These are phyloP conservation scores for Schizothecium vesticola DNA, from an alignment of 495 filamentous ascomycete genomes.

Conservation along the genomic window DNA sequence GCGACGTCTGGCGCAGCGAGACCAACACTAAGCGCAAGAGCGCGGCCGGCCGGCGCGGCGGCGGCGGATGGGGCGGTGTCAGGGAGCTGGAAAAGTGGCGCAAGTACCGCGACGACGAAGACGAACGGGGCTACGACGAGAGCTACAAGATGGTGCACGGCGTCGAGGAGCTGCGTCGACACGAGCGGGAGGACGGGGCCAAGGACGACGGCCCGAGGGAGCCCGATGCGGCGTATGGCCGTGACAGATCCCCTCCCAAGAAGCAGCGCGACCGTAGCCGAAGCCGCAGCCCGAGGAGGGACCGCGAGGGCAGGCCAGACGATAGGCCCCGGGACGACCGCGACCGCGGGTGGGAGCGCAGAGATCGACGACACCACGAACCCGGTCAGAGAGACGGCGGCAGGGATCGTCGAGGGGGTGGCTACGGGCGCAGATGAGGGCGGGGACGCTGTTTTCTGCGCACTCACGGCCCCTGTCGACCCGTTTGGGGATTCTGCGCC, in stretches of 20 bases:
- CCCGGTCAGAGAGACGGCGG: conserved; percentile 16
- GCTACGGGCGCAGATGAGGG: conserved; percentile 18
- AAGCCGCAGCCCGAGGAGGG: conserved; percentile 38
- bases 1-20: conserved; percentile 81
- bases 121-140: conserved; percentile 37
- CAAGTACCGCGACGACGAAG: conserved; percentile 76
- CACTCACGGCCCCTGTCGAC: conserved; percentile 6
- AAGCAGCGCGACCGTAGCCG: conserved; percentile 30
- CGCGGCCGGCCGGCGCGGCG: conserved; percentile 46
- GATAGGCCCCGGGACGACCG: background rate
- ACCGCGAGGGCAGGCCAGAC: conserved; percentile 26
- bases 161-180: conserved; percentile 55
- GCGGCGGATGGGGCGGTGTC: conserved; percentile 89
- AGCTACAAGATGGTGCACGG: conserved; percentile 81
- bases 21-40: conserved; percentile 78
- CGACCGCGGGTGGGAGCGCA: conserved; percentile 9
- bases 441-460: background rate
- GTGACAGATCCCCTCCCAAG: conserved; percentile 10
- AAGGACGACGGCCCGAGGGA: conserved; percentile 5
- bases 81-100: conserved; percentile 79
- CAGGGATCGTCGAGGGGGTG: conserved; percentile 18
- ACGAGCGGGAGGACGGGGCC: conserved; percentile 25
- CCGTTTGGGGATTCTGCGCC: background rate
- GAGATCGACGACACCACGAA: conserved; percentile 21
- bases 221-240: conserved; percentile 11